A percentile compares a stretch with the other conserved stretches of the same genome.
Evolutionary conservation across 306 rosid genomes (phyloP).

Genomic region (Senna tora): DNA sequence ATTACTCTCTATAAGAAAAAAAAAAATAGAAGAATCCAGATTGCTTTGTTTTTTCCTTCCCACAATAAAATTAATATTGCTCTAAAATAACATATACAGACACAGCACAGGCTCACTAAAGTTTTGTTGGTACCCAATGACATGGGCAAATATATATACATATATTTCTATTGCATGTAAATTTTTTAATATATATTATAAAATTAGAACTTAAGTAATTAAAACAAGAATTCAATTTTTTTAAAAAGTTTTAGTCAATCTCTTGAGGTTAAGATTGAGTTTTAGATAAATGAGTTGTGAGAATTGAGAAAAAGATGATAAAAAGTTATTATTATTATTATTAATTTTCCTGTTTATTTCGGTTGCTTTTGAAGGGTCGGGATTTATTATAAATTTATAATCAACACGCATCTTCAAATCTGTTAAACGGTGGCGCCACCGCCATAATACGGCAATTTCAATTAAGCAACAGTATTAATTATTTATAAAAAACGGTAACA

Average conservation of each 20-base stretch:
- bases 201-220: too few relatives aligned
- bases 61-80: neutral
- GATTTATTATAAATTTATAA: neutral
- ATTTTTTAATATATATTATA: too few relatives aligned
- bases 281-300: neutral
- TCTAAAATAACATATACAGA: neutral
- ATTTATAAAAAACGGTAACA: neutral
- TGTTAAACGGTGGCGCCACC: slow-evolving; percentile 13
- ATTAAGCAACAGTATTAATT: neutral
- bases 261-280: neutral
- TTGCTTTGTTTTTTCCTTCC: too few relatives aligned
- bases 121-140: too few relatives aligned
- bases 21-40: neutral
- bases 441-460: neutral
- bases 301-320: too few relatives aligned
- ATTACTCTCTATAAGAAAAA: too few relatives aligned
- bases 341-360: neutral
- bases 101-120: too few relatives aligned
- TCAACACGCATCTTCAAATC: slow-evolving; percentile 15
- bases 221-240: too few relatives aligned
- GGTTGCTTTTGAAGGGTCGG: neutral
- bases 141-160: too few relatives aligned
- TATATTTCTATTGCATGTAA: too few relatives aligned
- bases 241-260: too few relatives aligned
- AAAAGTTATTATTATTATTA: too few relatives aligned